phyloP scores from a whole-genome alignment of 2,329 filamentous ascomycete genomes.

The Apiospora aurea region DNA sequence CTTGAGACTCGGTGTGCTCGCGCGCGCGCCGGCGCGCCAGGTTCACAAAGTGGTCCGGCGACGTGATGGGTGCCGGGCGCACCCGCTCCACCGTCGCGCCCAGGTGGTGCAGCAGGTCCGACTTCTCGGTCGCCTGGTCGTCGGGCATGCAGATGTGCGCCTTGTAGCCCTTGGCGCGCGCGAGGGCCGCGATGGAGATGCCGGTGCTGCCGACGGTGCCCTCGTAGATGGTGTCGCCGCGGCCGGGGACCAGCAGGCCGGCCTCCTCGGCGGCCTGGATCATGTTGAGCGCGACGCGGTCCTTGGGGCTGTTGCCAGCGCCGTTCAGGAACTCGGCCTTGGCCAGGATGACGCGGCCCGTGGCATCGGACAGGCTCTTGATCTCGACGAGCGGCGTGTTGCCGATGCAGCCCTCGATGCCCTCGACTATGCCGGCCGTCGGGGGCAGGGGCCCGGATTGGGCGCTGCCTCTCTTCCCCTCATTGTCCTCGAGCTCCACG shows the following conservation, averaged over 20 bases:
- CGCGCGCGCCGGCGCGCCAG: slow-evolving; percentile 78
- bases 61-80: slow-evolving; percentile 90
- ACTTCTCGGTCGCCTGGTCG: slow-evolving; percentile 89
- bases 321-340: slow-evolving; percentile 98
- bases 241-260: slow-evolving; percentile 77
- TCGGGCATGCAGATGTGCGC: slow-evolving; percentile 98
- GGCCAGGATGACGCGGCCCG: slow-evolving; percentile 86
- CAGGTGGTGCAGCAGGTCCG: slow-evolving; percentile 84
- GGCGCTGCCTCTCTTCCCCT: slow-evolving; percentile 43
- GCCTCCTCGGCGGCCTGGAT: slow-evolving; percentile 81
- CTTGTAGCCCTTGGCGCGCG: slow-evolving; percentile 85
- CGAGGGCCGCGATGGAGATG: slow-evolving; percentile 90
- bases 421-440: slow-evolving; percentile 65
- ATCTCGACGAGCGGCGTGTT: slow-evolving; percentile 91
- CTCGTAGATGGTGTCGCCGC: slow-evolving; percentile 95
- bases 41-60: slow-evolving; percentile 93
- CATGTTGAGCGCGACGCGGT: slow-evolving; percentile 91
- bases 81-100: slow-evolving; percentile 94
- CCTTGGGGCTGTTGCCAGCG: slow-evolving; percentile 91
- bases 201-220: slow-evolving; percentile 96
- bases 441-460: slow-evolving; percentile 32
- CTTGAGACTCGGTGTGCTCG: slow-evolving; percentile 69
- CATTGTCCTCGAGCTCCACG: slow-evolving; percentile 64
- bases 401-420: slow-evolving; percentile 91
- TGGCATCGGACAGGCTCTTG: slow-evolving; percentile 83